These are phyloP conservation scores for Tylopilus rubrobrunneus DNA, from an alignment of 768 basidiomycete species.

Conservation along the genomic window DNA sequence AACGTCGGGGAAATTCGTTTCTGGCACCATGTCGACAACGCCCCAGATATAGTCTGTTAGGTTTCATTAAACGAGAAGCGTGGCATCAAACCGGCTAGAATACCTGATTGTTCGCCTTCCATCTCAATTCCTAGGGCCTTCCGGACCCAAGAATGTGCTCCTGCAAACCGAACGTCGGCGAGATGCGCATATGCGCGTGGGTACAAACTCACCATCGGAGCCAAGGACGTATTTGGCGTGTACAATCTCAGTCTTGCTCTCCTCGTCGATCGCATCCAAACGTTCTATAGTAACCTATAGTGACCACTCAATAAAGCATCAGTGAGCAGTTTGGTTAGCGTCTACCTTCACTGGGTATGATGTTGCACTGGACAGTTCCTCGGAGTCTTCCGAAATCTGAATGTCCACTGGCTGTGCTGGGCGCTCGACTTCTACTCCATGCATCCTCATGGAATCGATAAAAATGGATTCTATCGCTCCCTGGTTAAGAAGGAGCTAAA, in stretches of 20 bases:
- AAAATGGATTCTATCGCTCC: conserved; percentile 14
- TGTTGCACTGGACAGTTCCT: conserved; percentile 29
- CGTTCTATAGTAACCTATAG: conserved; percentile 23
- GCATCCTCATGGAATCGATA: neutral
- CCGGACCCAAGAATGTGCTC: conserved; percentile 47
- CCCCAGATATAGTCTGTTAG: conserved; percentile 76
- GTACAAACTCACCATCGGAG: conserved; percentile 27
- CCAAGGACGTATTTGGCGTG: conserved; percentile 35
- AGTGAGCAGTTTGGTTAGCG: too few relatives aligned
- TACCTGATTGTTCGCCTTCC: conserved; percentile 47
- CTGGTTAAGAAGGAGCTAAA: conserved; percentile 35
- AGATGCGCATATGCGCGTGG: neutral
- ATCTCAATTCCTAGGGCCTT: conserved; percentile 41
- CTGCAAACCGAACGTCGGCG: conserved; percentile 12
- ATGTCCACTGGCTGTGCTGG: conserved; percentile 30
- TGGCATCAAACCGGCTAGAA: neutral
- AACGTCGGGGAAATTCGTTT: conserved; percentile 78
- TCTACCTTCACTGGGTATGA: conserved; percentile 31
- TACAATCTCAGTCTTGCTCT: conserved; percentile 29
- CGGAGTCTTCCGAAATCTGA: conserved; percentile 33
- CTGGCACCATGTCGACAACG: conserved; percentile 65
- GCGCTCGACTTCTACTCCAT: conserved; percentile 35
- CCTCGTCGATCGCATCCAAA: conserved; percentile 26
- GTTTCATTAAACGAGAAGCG: neutral
- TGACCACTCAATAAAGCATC: too few relatives aligned